Evolutionary conservation across 1,284 basidiomycete species (phyloP).

Genomic region (Acaromyces ingoldii): DNA sequence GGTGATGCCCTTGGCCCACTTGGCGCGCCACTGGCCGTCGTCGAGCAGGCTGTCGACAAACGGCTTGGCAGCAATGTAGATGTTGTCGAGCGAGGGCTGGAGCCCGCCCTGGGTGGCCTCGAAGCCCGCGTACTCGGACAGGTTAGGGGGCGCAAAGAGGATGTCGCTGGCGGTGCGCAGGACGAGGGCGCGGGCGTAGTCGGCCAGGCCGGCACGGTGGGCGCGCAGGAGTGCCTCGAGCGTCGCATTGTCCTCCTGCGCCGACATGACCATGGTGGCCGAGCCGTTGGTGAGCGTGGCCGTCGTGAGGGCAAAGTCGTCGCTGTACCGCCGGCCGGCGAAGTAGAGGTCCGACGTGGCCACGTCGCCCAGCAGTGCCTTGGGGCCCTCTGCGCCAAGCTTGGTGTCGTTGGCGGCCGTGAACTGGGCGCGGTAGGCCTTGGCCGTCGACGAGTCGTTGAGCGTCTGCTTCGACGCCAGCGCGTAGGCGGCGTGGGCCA

Average conservation of each 20-base stretch:
- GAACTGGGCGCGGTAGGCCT: conserved; percentile 53
- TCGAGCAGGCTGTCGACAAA: too few species aligned
- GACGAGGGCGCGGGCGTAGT: conserved; percentile 56
- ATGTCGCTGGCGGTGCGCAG: conserved; percentile 52
- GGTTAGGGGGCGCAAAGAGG: too few species aligned
- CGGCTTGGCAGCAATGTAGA: too few species aligned
- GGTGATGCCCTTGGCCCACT: too few species aligned
- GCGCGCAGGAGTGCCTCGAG: conserved; percentile 56
- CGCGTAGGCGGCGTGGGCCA: conserved; percentile 53
- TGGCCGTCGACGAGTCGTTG: conserved; percentile 52
- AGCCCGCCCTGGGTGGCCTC: too few species aligned
- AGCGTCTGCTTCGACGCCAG: conserved; percentile 52
- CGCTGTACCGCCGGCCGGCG: conserved; percentile 53
- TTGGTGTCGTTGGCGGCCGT: conserved; percentile 50
- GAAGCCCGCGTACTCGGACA: too few species aligned
- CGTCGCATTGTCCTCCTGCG: conserved; percentile 58
- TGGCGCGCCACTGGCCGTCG: too few species aligned
- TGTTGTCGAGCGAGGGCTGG: too few species aligned
- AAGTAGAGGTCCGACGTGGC: conserved; percentile 56
- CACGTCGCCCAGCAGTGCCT: conserved; percentile 36
- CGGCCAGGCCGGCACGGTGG: conserved; percentile 52
- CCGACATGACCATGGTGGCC: conserved; percentile 55
- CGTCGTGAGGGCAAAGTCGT: conserved; percentile 56
- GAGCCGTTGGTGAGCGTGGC: conserved; percentile 51
- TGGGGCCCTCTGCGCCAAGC: conserved; percentile 51